Evolutionary conservation across 345 rosid genomes (phyloP).

Genomic region (Aethionema arabicum): DNA sequence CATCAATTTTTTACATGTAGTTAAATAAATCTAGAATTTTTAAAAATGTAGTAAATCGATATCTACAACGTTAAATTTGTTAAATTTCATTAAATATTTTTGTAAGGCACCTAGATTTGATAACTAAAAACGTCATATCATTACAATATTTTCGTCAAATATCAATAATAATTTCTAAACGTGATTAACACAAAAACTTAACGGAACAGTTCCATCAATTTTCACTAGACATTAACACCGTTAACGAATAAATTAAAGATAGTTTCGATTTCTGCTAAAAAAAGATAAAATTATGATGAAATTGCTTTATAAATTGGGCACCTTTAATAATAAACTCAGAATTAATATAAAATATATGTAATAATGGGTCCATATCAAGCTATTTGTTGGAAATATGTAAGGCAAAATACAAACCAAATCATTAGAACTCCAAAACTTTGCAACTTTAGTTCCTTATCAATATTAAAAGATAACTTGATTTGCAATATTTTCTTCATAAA

Average conservation of each 20-base stretch:
- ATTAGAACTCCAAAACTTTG: conserved; percentile 38
- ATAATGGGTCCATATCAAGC: conserved; percentile 30
- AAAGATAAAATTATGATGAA: not conserved
- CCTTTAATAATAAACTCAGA: not conserved
- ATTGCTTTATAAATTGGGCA: not conserved
- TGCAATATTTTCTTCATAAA: conserved; percentile 24
- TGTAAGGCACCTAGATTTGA: too few relatives aligned
- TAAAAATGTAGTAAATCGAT: too few relatives aligned
- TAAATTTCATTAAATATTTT: too few relatives aligned
- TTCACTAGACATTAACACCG: too few relatives aligned
- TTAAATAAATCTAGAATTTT: too few relatives aligned
- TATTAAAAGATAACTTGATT: conserved; percentile 31
- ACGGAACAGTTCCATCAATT: too few relatives aligned
- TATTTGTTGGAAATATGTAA: conserved; percentile 32
- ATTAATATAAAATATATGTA: conserved; percentile 8
- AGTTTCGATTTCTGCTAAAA: conserved; percentile 2
- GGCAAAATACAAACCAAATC: conserved; percentile 38
- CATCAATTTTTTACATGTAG: too few relatives aligned
- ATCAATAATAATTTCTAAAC: too few relatives aligned
- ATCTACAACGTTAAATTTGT: too few relatives aligned
- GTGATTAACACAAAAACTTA: too few relatives aligned
- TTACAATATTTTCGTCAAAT: too few relatives aligned
- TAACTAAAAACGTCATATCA: too few relatives aligned
- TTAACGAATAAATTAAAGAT: conserved; percentile 8
- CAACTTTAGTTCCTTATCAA: conserved; percentile 27